Percentiles rank a stretch among this genome's conserved stretches.
Conservation (phyloP, 2,329 filamentous ascomycete species). For the Colletotrichum aenigma region DNA sequence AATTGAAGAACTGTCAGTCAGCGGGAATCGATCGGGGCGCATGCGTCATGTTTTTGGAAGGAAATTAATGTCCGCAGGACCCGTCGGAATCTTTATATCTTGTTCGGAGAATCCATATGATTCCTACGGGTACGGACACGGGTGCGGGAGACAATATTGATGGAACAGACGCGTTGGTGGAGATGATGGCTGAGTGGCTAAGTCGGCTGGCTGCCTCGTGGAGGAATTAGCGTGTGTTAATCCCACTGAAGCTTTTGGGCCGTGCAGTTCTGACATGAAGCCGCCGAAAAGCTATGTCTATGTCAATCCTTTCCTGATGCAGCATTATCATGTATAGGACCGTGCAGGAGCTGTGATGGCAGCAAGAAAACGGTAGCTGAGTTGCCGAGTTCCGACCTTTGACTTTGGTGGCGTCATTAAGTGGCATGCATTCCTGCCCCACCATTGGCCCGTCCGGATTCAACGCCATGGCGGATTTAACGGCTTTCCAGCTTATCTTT, state of each 20-base stretch:
- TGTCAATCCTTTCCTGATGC: background rate
- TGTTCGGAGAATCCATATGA: background rate
- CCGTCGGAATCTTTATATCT: background rate
- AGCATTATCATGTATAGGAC: background rate
- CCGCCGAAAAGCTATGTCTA: background rate
- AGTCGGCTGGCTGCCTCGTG: background rate
- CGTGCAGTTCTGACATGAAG: background rate
- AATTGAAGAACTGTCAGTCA: background rate
- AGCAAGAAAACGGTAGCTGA: background rate
- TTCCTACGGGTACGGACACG: background rate
- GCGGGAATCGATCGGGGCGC: fast-evolving
- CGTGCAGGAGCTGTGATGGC: background rate
- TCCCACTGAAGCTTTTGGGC: background rate
- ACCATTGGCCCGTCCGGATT: background rate
- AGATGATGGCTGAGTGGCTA: background rate
- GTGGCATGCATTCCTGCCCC: background rate
- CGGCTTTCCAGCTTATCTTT: background rate
- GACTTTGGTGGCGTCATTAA: background rate
- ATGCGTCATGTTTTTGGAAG: background rate
- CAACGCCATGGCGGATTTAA: background rate
- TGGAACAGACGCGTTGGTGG: background rate
- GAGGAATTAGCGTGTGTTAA: background rate
- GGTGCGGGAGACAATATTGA: background rate
- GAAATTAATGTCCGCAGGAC: background rate
- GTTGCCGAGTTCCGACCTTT: background rate